These are phyloP conservation scores for Paxillus rubicundulus DNA, from an alignment of 768 basidiomycete species.

Conservation along the genomic window DNA sequence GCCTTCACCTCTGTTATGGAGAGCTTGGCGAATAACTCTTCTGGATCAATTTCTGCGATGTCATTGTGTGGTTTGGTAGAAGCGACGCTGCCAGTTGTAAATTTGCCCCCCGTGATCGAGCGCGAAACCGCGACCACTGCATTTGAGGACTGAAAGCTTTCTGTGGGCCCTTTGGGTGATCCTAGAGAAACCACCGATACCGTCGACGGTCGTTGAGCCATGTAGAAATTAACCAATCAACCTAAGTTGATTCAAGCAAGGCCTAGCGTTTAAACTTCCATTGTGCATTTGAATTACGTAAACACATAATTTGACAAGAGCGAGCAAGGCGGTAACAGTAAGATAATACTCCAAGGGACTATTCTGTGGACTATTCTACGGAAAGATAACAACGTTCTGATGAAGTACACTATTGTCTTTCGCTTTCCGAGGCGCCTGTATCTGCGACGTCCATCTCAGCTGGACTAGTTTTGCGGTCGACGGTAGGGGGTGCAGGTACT, in stretches of 20 bases:
- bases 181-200: slow-evolving; percentile 30
- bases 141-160: slow-evolving; percentile 6
- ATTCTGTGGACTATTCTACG: slow-evolving; percentile 1
- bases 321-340: not conserved
- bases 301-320: slow-evolving; percentile 1
- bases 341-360: not conserved
- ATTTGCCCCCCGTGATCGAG: slow-evolving; percentile 8
- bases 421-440: slow-evolving; percentile 15
- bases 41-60: slow-evolving; percentile 48
- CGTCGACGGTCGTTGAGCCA: slow-evolving; percentile 41
- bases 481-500: slow-evolving; percentile 33
- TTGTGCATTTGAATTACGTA: slow-evolving; percentile 25
- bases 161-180: slow-evolving; percentile 17
- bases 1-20: slow-evolving; percentile 70
- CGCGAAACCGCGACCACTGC: slow-evolving; percentile 4
- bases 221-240: slow-evolving; percentile 12
- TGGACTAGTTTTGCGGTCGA: slow-evolving; percentile 26
- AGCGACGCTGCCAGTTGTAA: slow-evolving; percentile 6
- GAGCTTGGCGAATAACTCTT: slow-evolving; percentile 69
- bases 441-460: slow-evolving; percentile 21
- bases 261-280: not conserved
- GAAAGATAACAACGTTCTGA: slow-evolving; percentile 6
- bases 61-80: slow-evolving; percentile 17
- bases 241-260: not conserved
- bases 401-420: slow-evolving; percentile 20